Base-by-base conservation (phyloP, 2,329 filamentous ascomycete species). In the Colletotrichum tanaceti region DNA sequence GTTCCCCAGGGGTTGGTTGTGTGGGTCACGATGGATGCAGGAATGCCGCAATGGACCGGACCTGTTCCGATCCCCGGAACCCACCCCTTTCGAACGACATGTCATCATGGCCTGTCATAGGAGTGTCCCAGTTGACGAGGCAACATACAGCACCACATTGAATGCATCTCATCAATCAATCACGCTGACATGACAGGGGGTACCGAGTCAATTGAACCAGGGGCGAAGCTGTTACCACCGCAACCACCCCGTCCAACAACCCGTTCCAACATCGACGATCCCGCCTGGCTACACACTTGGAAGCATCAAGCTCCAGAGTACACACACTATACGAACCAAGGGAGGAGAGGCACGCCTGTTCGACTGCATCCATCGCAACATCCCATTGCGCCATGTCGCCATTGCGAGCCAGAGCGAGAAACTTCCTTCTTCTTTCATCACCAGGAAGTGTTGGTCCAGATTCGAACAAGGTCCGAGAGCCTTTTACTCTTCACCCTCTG, bases 331-430 rank as follows among this genome's bases (percentile, higher is more conserved):
- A 7, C 28, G 28, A 32, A 74, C 58, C 69, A 73, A 22, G 22
- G 35, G 16, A 35, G 20, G 44, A 7, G 41, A 7, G 41, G 14
- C 28, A 74, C 73, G 73, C 74, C 74, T 73, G 74, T 73, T 77
- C 77, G 72, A 77, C 74, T 75, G 76, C 79, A 80, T 81, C 81
- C 79, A 77, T 81, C 78, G 76, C 78, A 81, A 80, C 79, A 80
- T 80, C 76, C 81, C 78, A 72, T 67, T 74, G 77, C 77, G 79
- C 79, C 78, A 77, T 78, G 74, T 80, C 77, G 77, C 79, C 78
- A 75, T 38, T 32, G 9, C 73, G 78, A 79, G 78, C 74, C 74
- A 74, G 55, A 75, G 78, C 78, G 75, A 79, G 75, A 76, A 79
- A 78, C 60, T 72, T 74, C 72, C 75, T 7, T 32, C 10, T 32